Percentiles rank a stretch among this genome's conserved stretches.
Evolutionary conservation across 2,329 filamentous ascomycete genomes (phyloP).

Genomic region (Arthrobotrys sphaeroides): DNA sequence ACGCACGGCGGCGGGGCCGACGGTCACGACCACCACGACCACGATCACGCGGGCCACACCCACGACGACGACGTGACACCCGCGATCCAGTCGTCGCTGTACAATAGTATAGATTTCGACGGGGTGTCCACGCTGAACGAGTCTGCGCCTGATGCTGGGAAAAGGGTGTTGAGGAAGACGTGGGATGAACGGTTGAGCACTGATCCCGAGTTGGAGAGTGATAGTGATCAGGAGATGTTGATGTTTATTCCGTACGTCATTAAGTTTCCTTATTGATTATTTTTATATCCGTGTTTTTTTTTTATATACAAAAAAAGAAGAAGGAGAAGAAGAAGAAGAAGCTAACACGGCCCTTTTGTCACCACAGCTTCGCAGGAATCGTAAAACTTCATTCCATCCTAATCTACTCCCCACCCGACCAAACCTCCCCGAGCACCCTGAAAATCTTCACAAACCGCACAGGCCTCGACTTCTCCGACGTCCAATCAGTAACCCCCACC

Average conservation of each 20-base stretch:
- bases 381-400: constrained; percentile 91
- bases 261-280: neutral
- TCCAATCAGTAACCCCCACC: constrained; percentile 74
- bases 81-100: constrained; percentile 87
- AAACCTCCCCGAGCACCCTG: constrained; percentile 79
- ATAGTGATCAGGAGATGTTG: constrained; percentile 91
- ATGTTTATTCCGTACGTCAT: constrained; percentile 83
- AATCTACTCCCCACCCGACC: constrained; percentile 77
- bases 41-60: constrained; percentile 74
- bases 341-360: neutral
- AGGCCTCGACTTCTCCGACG: constrained; percentile 83
- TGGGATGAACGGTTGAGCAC: constrained; percentile 81
- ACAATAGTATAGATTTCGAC: constrained; percentile 90
- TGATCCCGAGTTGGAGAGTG: constrained; percentile 80
- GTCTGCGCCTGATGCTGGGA: constrained; percentile 72
- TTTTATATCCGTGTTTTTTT: too few relatives aligned
- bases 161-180: constrained; percentile 83
- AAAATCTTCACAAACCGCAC: constrained; percentile 88
- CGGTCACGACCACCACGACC: constrained; percentile 65
- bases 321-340: neutral
- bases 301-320: too few relatives aligned
- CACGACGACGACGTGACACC: constrained; percentile 93
- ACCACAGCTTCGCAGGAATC: constrained; percentile 83
- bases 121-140: constrained; percentile 88
- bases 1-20: constrained; percentile 59